Evolutionary conservation across 129 eudicot species (phyloP), one percentile per base, ranked within the genome.

Genomic region (Solidago caesia): DNA sequence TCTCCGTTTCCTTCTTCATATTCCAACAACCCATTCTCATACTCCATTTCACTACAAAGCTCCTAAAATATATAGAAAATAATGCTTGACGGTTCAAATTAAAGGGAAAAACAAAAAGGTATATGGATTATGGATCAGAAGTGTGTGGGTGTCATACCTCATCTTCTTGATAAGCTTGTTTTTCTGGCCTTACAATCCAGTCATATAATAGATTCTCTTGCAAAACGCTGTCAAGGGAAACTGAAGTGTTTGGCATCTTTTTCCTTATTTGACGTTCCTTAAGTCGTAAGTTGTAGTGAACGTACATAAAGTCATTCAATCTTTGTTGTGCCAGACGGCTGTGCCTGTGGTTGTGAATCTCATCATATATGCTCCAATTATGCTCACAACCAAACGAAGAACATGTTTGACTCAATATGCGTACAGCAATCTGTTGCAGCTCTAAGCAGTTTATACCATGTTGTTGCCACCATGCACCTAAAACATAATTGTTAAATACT

Each of bases 401-500:
- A 75, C 98, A 89, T 52, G 96, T 92, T 77, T 92, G 98, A 63
- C 98, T 92, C 83, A 92, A 77, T 80, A 92, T 92, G 45, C 98
- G 94, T 45, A 92, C 96, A 62, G 96, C 96, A 51, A 92, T 87
- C 63, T 83, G 80, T 68, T 89, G 98, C 78, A 92, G 85, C 82
- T 92, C 98, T 68, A 92, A 81, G 79, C 98, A 92, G 82, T 89
- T 87, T 76, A 92, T 89, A 64, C 98, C 98, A 81, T 92, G 98
- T 70, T 92, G 98, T 84, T 92, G 98, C 98, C 98, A 92, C 98
- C 98, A 92, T 67, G 94, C 98, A 84, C 95, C 98, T 92, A 78
- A 49, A 84, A 52, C 78, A 64, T 70, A 52, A 81, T 25, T 42
- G 55, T 49, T 67, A 13, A 43, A 44, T 44, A 14, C 58, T 53